Percentiles rank a stretch among this genome's conserved stretches.
Evolutionary conservation across 805 yeast genomes (phyloP).

Genomic region (Nakazawaea holstii): DNA sequence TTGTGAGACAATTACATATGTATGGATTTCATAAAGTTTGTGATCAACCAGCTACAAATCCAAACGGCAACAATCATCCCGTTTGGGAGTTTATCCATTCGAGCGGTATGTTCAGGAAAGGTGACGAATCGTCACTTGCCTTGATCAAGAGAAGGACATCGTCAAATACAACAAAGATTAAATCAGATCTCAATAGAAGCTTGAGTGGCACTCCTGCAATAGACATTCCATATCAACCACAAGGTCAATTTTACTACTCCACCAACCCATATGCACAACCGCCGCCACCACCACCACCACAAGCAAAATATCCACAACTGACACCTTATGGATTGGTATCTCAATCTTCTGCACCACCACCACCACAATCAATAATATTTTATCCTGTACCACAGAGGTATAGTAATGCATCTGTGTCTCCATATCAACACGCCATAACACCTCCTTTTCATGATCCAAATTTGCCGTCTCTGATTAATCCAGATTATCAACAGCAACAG

Average conservation of each 20-base stretch:
- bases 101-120: slow-evolving; percentile 43
- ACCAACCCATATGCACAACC: slow-evolving; percentile 9
- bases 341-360: slow-evolving; percentile 2
- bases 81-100: slow-evolving; percentile 56
- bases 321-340: slow-evolving; percentile 3
- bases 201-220: slow-evolving; percentile 4
- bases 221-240: slow-evolving; percentile 3
- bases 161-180: slow-evolving; percentile 21
- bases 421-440: slow-evolving; percentile 4
- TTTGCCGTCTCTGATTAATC: neutral
- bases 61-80: slow-evolving; percentile 18
- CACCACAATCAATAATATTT: slow-evolving; percentile 5
- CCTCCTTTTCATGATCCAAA: slow-evolving; percentile 1
- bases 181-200: slow-evolving; percentile 4
- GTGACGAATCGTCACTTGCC: slow-evolving; percentile 38
- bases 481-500: neutral
- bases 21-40: slow-evolving; percentile 87
- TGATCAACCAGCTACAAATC: slow-evolving; percentile 28
- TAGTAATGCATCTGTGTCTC: slow-evolving; percentile 11
- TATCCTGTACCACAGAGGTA: slow-evolving; percentile 10
- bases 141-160: slow-evolving; percentile 45
- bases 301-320: neutral
- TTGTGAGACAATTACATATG: slow-evolving; percentile 94
- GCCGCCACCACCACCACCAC: slow-evolving; percentile 14
- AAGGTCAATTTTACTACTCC: slow-evolving; percentile 1